These are phyloP conservation scores for Straminergon stramineum DNA, from an alignment of 225 moss, liverwort and hornwort species.

Conservation along the genomic window DNA sequence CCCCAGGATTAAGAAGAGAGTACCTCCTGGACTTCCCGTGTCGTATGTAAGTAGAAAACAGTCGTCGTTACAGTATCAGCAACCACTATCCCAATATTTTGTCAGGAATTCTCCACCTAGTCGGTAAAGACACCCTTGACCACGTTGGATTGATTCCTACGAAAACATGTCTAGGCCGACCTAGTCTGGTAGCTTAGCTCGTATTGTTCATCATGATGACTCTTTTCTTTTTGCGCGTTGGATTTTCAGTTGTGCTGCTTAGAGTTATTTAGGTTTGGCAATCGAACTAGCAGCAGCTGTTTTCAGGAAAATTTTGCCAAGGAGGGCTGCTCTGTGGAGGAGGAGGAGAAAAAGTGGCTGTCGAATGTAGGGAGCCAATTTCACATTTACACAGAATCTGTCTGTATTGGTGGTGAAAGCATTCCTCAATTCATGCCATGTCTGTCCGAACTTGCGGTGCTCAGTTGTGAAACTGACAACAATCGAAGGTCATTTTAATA, in stretches of 20 bases:
- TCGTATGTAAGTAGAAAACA: slow-evolving; percentile 9
- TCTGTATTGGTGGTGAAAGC: neutral
- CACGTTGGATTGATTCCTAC: neutral
- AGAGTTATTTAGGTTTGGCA: neutral
- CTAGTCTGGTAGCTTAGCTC: neutral
- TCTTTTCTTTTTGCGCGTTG: neutral
- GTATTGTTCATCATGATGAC: neutral
- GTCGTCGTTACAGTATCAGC: slow-evolving; percentile 18
- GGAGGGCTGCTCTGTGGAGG: neutral
- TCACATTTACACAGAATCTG: neutral
- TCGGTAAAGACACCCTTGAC: neutral
- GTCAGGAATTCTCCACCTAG: slow-evolving; percentile 13
- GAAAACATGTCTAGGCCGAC: neutral
- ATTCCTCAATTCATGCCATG: neutral
- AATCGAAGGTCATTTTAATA: neutral
- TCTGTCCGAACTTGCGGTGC: neutral
- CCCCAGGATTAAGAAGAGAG: slow-evolving; percentile 17
- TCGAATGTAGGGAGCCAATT: neutral
- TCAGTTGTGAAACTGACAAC: neutral
- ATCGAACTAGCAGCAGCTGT: neutral
- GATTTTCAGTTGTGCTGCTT: neutral
- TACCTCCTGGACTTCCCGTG: slow-evolving; percentile 10
- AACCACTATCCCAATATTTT: slow-evolving; percentile 16
- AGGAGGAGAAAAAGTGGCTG: neutral
- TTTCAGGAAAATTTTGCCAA: neutral